Base-by-base conservation (phyloP, 2,329 filamentous ascomycete genomes). In the Xylariomycetidae sp. region DNA sequence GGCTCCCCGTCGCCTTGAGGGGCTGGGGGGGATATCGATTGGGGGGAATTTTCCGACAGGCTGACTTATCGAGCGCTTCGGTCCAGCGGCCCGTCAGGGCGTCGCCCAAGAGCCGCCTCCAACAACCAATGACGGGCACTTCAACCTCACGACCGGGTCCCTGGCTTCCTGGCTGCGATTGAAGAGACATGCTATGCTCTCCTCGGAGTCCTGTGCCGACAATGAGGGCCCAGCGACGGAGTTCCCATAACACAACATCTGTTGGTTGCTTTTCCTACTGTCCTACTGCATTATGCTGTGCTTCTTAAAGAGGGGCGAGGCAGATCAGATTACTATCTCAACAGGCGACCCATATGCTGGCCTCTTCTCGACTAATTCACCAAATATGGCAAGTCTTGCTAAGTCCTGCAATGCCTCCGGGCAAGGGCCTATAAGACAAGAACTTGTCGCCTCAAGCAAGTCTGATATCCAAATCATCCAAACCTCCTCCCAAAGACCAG, bases 11-110 rank as follows among this genome's bases (percentile, higher is more conserved):
- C 37, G 30, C 35, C 38, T 32, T 35, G 39, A 32, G 16, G 25
- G 22, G 15, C 18, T 24, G 37, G 40, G 48, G 40, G 27, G 37
- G 27, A 19, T 34, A 26, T 42, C 33, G 22, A 24, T 37, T 18
- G 34, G 30, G 38, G 56, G 5, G 63, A 56, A 39, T 42, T 42
- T 34, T 42, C 43, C 43, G 40, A 42, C 6, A 19, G 23, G 29
- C 24, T 40, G 25, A 31, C 25, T 19, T 9, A 14, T 6, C 9
- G 19, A 18, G 19, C 17, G 24, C 22, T 37, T 45, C 51, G 51
- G 51, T 36, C 42, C 36, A 43, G 43, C 51, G 51, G 51, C 25
- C 51, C 51, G 51, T 22, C 39, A 42, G 46, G 48, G 50, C 50
- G 49, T 47, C 35, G 28, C 33, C 24, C n/a, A 36, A 41, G 39